Evolutionary conservation across 2,329 filamentous ascomycete genomes (phyloP).

Genomic region (Penicillium sp.): DNA sequence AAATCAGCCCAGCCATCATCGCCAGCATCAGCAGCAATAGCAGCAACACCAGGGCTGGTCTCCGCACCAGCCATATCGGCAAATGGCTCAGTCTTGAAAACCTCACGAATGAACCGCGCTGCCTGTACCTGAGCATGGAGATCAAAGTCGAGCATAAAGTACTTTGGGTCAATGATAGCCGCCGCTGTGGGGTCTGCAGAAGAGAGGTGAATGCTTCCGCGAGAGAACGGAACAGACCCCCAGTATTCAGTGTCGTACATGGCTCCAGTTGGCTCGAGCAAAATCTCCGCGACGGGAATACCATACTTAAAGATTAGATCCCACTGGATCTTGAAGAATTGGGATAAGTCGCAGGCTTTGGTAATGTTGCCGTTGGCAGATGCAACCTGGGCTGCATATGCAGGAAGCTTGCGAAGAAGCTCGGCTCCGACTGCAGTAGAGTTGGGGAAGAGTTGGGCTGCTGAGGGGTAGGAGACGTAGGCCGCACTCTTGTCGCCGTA

Average conservation of each 20-base stretch:
- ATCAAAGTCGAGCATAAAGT: constrained; percentile 31
- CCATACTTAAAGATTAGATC: constrained; percentile 27
- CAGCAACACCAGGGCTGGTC: constrained; percentile 18
- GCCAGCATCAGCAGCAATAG: constrained; percentile 21
- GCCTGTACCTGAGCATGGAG: constrained; percentile 21
- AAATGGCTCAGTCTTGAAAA: constrained; percentile 23
- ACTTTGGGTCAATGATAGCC: constrained; percentile 32
- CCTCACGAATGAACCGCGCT: constrained; percentile 21
- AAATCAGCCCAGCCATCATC: constrained; percentile 25
- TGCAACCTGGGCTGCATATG: constrained; percentile 23
- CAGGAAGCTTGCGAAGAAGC: constrained; percentile 18
- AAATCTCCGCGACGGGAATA: constrained; percentile 29
- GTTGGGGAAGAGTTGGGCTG: constrained; percentile 24
- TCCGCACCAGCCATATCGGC: constrained; percentile 16
- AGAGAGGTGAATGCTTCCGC: constrained; percentile 30
- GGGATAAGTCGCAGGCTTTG: constrained; percentile 19
- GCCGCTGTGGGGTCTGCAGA: constrained; percentile 24
- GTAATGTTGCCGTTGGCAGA: constrained; percentile 16
- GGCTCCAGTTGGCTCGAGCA: constrained; percentile 20
- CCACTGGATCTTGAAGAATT: constrained; percentile 29
- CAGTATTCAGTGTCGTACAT: constrained; percentile 25
- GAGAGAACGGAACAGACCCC: constrained; percentile 32
- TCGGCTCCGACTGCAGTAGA: constrained; percentile 15
- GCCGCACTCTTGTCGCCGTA: constrained; percentile 8
- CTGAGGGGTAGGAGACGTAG: constrained; percentile 23